Conservation (phyloP, 73 alveolate genomes). For the Urostyla sp. region DNA sequence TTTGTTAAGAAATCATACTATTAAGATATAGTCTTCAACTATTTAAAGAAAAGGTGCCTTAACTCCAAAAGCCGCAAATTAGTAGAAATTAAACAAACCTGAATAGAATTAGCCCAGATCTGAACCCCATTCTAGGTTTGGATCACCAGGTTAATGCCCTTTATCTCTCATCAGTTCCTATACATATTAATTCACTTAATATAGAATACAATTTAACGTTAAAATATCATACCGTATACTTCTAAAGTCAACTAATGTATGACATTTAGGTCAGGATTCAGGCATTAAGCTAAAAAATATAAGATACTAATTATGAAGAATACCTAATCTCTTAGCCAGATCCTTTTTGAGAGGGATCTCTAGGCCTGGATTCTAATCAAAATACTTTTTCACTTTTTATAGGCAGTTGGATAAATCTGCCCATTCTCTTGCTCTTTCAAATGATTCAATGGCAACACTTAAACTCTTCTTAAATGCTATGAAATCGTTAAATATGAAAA, state of each 20-base stretch:
- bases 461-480: constrained; percentile 56
- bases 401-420: constrained; percentile 73
- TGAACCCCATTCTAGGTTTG: constrained; percentile 78
- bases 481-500: too few species aligned
- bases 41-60: constrained; percentile 83
- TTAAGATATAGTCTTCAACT: constrained; percentile 79
- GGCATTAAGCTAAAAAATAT: constrained; percentile 79
- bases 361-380: constrained; percentile 40
- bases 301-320: neutral
- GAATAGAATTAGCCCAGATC: constrained; percentile 88
- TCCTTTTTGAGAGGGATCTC: constrained; percentile 62
- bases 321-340: constrained; percentile 72
- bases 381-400: constrained; percentile 60
- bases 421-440: constrained; percentile 75
- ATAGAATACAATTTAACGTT: constrained; percentile 59
- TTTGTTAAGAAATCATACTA: too few species aligned
- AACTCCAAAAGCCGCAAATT: constrained; percentile 89
- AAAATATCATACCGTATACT: constrained; percentile 67
- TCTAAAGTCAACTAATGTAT: constrained; percentile 69
- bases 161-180: constrained; percentile 40
- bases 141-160: constrained; percentile 24
- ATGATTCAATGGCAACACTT: constrained; percentile 57
- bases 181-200: neutral
- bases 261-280: constrained; percentile 83
- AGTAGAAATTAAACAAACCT: constrained; percentile 88